phyloP scores from a whole-genome alignment of 2,329 filamentous ascomycete species.

The Dryadomyces sulphureus region DNA sequence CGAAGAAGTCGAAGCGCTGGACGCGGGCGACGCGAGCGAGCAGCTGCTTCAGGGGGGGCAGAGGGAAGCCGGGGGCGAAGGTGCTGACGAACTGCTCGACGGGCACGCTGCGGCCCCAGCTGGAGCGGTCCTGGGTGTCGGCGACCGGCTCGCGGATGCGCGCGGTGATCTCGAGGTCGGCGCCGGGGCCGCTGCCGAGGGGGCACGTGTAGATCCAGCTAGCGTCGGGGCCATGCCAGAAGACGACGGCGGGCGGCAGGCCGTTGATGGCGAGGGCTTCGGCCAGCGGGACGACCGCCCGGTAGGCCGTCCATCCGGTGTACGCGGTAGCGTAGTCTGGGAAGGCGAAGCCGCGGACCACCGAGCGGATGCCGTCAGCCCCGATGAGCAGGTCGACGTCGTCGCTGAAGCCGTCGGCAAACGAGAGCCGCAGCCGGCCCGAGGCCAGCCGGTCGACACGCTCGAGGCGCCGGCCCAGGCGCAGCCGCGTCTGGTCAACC shows the following conservation, averaged over 20 bases:
- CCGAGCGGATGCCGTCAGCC: slow-evolving; percentile 35
- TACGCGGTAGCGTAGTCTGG: neutral
- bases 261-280: slow-evolving; percentile 4
- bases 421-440: slow-evolving; percentile 23
- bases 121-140: slow-evolving; percentile 12
- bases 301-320: slow-evolving; percentile 3
- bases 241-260: slow-evolving; percentile 2
- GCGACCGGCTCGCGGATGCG: neutral
- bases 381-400: slow-evolving; percentile 34
- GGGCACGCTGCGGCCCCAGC: slow-evolving; percentile 14
- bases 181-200: slow-evolving; percentile 12
- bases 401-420: slow-evolving; percentile 26
- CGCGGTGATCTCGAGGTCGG: slow-evolving; percentile 16
- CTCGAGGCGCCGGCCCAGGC: slow-evolving; percentile 27
- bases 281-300: neutral
- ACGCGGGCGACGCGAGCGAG: slow-evolving; percentile 11
- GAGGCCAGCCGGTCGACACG: slow-evolving; percentile 25
- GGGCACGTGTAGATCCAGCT: slow-evolving; percentile 19
- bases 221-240: slow-evolving; percentile 7
- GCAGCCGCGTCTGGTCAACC: slow-evolving; percentile 26
- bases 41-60: slow-evolving; percentile 16
- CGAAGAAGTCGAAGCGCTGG: slow-evolving; percentile 5
- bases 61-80: slow-evolving; percentile 15
- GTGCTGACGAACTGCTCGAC: slow-evolving; percentile 6
- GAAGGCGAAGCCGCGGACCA: slow-evolving; percentile 1